Base-by-base conservation (phyloP, 2,329 filamentous ascomycete genomes). In the Arthrobotrys conoides region DNA sequence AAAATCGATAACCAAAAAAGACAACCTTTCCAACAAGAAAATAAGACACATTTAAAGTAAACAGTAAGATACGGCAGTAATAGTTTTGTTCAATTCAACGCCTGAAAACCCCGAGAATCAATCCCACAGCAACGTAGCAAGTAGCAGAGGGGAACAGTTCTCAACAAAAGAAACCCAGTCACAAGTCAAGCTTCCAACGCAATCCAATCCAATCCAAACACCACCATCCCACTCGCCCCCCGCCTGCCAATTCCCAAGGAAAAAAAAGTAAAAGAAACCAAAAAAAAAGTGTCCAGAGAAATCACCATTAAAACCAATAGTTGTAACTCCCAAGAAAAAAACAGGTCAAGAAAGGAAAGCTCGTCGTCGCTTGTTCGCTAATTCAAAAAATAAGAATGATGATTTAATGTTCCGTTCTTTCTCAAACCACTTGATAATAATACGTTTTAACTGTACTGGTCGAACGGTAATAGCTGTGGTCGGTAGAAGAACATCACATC, bases 161-260 rank as follows among this genome's bases (percentile, higher is more conserved):
- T 46, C 64, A 64, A 65, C 57, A 72, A 64, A 59, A 57, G 44
- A 46, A 63, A 27, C 49, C 33, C 57, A 73, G 65, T 67, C 57
- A 46, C 44, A 46, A 46, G 33, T 46, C 9, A n/a, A 46, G n/a
- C 4, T 16, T 46, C 44, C 44, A 46, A 46, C 38, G 30, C 22
- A 59, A 48, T 22, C 53, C 22, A 59, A 48, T 22, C n/a, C 33
- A 12, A 36, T 59, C 18, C 57, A 44, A 33, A 61, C 70, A 61
- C 65, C 61, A 61, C 48, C 30, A 41, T 36, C 36, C 57, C 63
- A 46, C 70, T 67, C 27, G 44, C 24, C 27, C 2, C 16, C 61
- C 24, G 36, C 36, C 36, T 38, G 30, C 33, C 53, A 18, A 27
- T 41, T 59, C 61, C 38, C 24, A 49, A 64, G 44, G 53, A 55